phyloP scores from a whole-genome alignment of 2,329 filamentous ascomycete genomes.

The Paecilomyces sp. region DNA sequence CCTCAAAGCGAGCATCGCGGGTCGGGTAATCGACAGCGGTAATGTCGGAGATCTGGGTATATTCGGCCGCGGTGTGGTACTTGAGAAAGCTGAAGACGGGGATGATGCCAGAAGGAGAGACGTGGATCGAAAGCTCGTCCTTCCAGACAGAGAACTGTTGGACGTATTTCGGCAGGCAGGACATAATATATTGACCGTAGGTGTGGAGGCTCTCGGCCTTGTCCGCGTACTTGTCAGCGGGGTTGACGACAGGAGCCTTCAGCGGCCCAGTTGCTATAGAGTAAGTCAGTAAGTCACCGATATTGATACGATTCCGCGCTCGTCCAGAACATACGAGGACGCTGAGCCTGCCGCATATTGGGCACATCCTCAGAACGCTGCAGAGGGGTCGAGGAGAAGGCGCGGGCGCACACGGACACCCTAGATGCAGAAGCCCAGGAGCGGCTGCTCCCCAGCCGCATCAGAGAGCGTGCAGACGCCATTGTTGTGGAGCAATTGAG shows the following conservation, averaged over 20 bases:
- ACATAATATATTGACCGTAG: slow-evolving; percentile 95
- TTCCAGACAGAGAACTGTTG: slow-evolving; percentile 99
- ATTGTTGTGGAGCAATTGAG: slow-evolving; percentile 30
- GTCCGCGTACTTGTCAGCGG: slow-evolving; percentile 83
- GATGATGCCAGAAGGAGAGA: slow-evolving; percentile 78
- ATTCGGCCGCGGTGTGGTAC: slow-evolving; percentile 95
- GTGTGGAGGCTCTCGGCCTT: slow-evolving; percentile 84
- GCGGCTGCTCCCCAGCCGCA: slow-evolving; percentile 36
- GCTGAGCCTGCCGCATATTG: slow-evolving; percentile 59
- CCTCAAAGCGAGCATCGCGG: slow-evolving; percentile 89
- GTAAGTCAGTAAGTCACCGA: slow-evolving; percentile 2
- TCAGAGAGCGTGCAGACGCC: slow-evolving; percentile 38
- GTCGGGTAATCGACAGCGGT: slow-evolving; percentile 95
- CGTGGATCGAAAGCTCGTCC: slow-evolving; percentile 93
- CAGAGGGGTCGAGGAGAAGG: slow-evolving; percentile 34
- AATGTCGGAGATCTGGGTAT: slow-evolving; percentile 85
- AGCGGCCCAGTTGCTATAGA: slow-evolving; percentile 52
- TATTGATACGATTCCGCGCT: slow-evolving; percentile 6
- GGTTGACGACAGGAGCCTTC: slow-evolving; percentile 76
- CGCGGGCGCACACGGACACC: slow-evolving; percentile 24
- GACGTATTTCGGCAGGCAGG: slow-evolving; percentile 92
- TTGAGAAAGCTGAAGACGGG: slow-evolving; percentile 94
- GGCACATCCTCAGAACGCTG: slow-evolving; percentile 39
- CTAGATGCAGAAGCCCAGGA: slow-evolving; percentile 28
- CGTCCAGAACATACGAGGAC: slow-evolving; percentile 36